A percentile compares a stretch with the other conserved stretches of the same genome.
Evolutionary conservation across 345 rosid species (phyloP).

Genomic region (Aurinia saxatilis): DNA sequence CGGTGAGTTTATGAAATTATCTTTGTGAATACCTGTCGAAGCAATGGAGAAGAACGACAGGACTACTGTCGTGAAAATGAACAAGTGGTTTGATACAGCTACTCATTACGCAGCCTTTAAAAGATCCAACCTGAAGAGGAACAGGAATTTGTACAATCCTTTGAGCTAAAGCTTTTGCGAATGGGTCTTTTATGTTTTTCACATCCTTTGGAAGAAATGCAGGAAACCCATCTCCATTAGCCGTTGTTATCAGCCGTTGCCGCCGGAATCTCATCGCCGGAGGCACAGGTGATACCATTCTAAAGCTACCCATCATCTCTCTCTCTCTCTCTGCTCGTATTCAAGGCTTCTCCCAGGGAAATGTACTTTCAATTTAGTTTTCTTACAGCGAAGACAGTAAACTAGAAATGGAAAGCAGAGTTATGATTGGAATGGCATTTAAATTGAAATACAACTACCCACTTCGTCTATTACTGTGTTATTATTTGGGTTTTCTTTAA

Average conservation of each 20-base stretch:
- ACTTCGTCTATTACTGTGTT: background rate
- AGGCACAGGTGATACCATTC: conserved; percentile 12
- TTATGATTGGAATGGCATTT: background rate
- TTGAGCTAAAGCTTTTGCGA: conserved; percentile 59
- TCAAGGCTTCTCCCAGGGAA: background rate
- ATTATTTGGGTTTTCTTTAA: background rate
- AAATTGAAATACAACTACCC: conserved; percentile 10
- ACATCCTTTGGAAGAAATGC: conserved; percentile 72
- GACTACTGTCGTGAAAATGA: conserved; percentile 33
- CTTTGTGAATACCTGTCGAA: conserved; percentile 60
- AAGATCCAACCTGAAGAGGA: conserved; percentile 39
- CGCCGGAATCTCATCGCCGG: conserved; percentile 11
- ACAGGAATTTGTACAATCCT: conserved; percentile 68
- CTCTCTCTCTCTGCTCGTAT: background rate
- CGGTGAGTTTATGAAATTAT: background rate
- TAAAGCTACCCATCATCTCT: conserved; percentile 21
- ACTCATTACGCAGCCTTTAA: conserved; percentile 52
- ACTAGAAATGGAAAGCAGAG: conserved; percentile 19
- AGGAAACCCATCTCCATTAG: conserved; percentile 47
- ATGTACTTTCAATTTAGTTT: background rate
- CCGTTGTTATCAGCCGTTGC: conserved; percentile 1
- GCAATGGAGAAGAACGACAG: conserved; percentile 74
- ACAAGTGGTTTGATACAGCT: conserved; percentile 56
- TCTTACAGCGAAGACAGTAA: conserved; percentile 2
- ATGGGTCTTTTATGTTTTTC: conserved; percentile 68